phyloP scores from a whole-genome alignment of 2,329 filamentous ascomycete species.

The Xylaria sp. region DNA sequence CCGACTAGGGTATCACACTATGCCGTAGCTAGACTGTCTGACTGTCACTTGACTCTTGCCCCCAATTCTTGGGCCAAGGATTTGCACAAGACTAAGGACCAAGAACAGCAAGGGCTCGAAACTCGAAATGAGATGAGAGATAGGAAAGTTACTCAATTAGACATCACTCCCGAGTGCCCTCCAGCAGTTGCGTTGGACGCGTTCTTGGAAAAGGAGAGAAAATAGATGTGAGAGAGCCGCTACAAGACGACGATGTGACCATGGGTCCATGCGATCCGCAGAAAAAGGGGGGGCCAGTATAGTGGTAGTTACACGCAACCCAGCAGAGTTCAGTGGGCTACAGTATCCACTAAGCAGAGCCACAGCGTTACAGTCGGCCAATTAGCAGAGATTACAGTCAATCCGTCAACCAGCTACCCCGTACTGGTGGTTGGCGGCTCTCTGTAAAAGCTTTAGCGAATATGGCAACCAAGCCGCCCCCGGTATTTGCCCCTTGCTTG shows the following conservation, averaged over 20 bases:
- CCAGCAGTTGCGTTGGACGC: constrained; percentile 4
- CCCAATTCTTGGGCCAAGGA: constrained; percentile 23
- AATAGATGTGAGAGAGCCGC: constrained; percentile 27
- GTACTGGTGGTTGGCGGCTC: constrained; percentile 23
- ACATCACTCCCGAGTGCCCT: not conserved
- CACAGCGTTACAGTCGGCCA: constrained; percentile 44
- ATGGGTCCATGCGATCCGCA: constrained; percentile 14
- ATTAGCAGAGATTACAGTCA: constrained; percentile 41
- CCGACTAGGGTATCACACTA: constrained; percentile 22
- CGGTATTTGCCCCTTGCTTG: constrained; percentile 32
- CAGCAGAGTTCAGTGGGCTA: not conserved
- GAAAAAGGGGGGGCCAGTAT: constrained; percentile 9
- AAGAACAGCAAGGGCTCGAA: constrained; percentile 29
- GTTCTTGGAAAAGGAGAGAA: constrained; percentile 34
- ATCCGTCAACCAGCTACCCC: constrained; percentile 14
- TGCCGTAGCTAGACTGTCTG: constrained; percentile 6
- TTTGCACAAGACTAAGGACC: constrained; percentile 14
- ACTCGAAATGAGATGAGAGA: constrained; percentile 25
- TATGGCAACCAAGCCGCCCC: constrained; percentile 17
- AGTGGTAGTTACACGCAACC: not conserved
- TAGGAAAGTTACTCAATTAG: not conserved
- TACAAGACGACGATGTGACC: constrained; percentile 23
- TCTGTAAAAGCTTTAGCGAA: constrained; percentile 15
- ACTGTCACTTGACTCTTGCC: constrained; percentile 2
- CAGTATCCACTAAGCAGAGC: not conserved